phyloP scores from a whole-genome alignment of 345 rosid genomes.

The Boechera stricta region DNA sequence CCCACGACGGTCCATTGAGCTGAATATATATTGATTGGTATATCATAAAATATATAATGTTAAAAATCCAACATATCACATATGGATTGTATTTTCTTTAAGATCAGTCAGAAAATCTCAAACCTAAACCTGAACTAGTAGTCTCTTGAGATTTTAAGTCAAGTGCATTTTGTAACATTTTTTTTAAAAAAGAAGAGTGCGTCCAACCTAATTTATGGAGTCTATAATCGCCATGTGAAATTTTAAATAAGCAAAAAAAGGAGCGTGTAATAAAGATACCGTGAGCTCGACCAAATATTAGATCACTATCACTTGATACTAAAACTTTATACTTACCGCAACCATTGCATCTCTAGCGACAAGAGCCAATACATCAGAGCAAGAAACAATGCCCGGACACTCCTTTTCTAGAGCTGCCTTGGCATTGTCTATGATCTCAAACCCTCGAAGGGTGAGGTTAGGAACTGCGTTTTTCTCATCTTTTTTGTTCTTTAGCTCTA shows the following conservation, averaged over 20 bases:
- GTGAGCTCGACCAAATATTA: constrained; percentile 4
- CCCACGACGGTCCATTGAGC: constrained; percentile 51
- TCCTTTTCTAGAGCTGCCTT: constrained; percentile 65
- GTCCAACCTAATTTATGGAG: neutral
- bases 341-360: constrained; percentile 64
- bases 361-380: constrained; percentile 74
- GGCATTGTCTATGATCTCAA: constrained; percentile 57
- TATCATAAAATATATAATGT: neutral
- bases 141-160: constrained; percentile 2
- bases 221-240: neutral
- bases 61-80: neutral
- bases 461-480: constrained; percentile 62
- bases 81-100: neutral
- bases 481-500: constrained; percentile 54
- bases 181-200: neutral
- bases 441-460: constrained; percentile 67
- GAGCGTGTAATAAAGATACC: neutral
- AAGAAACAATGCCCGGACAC: constrained; percentile 82
- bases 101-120: neutral
- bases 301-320: neutral
- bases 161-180: neutral
- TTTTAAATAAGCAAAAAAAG: neutral
- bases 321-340: constrained; percentile 45
- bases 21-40: constrained; percentile 14
- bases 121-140: neutral